Base-by-base conservation (phyloP, 768 basidiomycete genomes). In the Tulasnella sp. region DNA sequence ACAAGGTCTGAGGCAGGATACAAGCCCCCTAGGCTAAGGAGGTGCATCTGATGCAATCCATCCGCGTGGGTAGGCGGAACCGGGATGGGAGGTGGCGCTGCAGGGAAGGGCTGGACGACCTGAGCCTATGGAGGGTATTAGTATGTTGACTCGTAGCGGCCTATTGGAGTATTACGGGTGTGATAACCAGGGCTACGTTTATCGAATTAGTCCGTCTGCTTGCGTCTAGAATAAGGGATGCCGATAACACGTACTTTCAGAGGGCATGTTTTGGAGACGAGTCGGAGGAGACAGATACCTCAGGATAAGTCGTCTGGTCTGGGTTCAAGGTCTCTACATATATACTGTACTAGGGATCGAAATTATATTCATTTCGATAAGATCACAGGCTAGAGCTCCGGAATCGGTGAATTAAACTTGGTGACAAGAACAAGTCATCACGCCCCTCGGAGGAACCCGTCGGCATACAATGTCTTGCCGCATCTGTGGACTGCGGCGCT, bases 41-140 rank as follows among this genome's bases (percentile, higher is more conserved):
- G 64, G 20, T 69, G 64, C 64, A 69, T 69, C 31, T 69, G 64
- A 69, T 69, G 64, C 16, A 69, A 28, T 34, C 64, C 64, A 18
- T 69, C 64, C 16, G 64, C 31, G 20, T 69, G 64, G 34, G 31
- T 69, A 5, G 64, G 14, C 6, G 64, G 64, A 12, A 69, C 64
- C 34, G 64, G 31, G 31, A 69, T 69, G 31, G 64, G 64, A 9
- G 64, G 64, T 0, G 64, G 64, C 18, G 31, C 64, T 37, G 12
- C 64, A 7, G 31, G 11, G 34, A 7, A 31, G 34, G 64, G 28
- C 34, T 69, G 16, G 18, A 28, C 16, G 64, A 9, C 24, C 28
- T 69, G 64, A 37, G 34, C 3, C 34, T 69, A 31, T 31, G 14
- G 34, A 28, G 34, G 37, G n/a, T 37, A 37, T 37, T 28, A 69